Base-by-base conservation (phyloP, 139 green algal species). In the Chlorella sp. region DNA sequence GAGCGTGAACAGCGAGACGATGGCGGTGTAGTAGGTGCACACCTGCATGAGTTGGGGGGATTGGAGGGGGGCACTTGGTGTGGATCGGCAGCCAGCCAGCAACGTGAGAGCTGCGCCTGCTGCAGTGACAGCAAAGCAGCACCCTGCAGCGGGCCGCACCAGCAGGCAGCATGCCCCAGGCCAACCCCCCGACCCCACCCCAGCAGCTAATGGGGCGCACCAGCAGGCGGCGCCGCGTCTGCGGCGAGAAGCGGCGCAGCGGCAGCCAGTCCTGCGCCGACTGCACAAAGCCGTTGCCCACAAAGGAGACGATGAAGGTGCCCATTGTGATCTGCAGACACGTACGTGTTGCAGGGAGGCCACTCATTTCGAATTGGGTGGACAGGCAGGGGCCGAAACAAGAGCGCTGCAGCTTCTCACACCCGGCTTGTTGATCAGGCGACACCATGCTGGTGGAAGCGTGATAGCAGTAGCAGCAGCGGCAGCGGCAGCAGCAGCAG, bases 231-330 rank as follows among this genome's bases (percentile, higher is more conserved):
- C 95, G 88, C 32, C 91, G 86, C 51, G 68, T 26, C 67, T 69
- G 46, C 68, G 83, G 80, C 41, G 54, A 82, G 41, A 90, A 87
- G 38, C 32, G 67, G 6, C 41, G 48, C 22, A 94, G 70, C 38
- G 84, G 32, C 46, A 81, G 70, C 38, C 56, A 81, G 48, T 89
- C 83, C 64, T 92, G 43, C 8, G 84, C 86, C 41, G 65, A 89
- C 28, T 89, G 76, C 38, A 96, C 91, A 77, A 98, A 94, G 58
- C 86, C 89, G 84, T 97, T 96, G 64, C 95, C 95, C 51, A 98
- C 95, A 81, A 97, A 97, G 7, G 94, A 94, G 16, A 98, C 83
- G 48, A 98, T 93, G 88, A 98, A 98, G 5, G 93, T 96, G 38
- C 95, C 95, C 91, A 98, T 97, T 14, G 91, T 90, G 83, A 98